Evolutionary conservation across 1,284 basidiomycete genomes (phyloP), one percentile per base, ranked within the genome.

Genomic region (Agaricales sp.): DNA sequence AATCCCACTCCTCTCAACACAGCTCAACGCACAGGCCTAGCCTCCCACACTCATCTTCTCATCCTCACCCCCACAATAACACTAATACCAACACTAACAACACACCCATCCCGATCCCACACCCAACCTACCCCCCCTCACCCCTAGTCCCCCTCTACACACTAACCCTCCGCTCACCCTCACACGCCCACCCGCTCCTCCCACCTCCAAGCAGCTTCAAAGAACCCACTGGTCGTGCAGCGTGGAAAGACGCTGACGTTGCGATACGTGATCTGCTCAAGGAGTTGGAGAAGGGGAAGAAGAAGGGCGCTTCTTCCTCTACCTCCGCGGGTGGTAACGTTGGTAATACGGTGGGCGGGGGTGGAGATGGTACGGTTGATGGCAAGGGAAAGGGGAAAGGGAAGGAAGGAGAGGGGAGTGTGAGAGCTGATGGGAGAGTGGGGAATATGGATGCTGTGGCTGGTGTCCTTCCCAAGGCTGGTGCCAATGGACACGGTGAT

Each of bases 211-310:
- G 8, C 8, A 11, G 8, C 6, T 41, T 8, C 16, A 4, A n/a
- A n/a, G 4, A 41, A 6, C 39, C 39, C 8, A 41, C 39, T 18
- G 39, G 39, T 6, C 13, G 19, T 8, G 39, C 39, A n/a, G 39
- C 39, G 18, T 41, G 39, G 39, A 41, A 41, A 41, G 39, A 41
- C 39, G 39, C 39, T 8, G 39, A 41, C 39, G 19, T 41, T 16
- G 18, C n/a, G 4, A 16, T 41, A 6, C 4, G 8, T 4, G 39
- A 41, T 41, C 39, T 41, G 8, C 13, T 41, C 8, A 41, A 41
- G 16, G 39, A 41, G 6, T 16, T 41, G 16, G 39, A 41, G 39
- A 41, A 41, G 16, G 39, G 8, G 8, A 41, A 18, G 16, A 41
- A 41, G 16, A 8, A 6, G 6, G 19, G 8, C 8, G 6, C 39